Percentiles rank a stretch among this genome's conserved stretches.
phyloP scores from a whole-genome alignment of 306 rosid genomes.

The Oemleria cerasiformis region DNA sequence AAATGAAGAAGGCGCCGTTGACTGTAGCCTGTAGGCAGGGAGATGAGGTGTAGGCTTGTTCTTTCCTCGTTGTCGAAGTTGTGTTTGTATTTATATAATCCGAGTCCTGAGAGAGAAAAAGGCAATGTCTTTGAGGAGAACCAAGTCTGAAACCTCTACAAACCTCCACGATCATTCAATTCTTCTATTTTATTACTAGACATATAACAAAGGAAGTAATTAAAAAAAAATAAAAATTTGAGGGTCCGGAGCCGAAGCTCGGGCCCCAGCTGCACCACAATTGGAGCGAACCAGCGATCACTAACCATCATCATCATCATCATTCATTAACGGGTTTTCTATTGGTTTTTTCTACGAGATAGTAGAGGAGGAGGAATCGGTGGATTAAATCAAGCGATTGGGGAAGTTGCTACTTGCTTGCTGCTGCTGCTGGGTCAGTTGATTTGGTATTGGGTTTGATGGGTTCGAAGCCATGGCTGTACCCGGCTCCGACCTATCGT shows the following conservation, averaged over 20 bases:
- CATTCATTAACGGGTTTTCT: background rate
- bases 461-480: slow-evolving; percentile 91
- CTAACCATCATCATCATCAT: background rate
- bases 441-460: slow-evolving; percentile 27
- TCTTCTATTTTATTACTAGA: background rate
- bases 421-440: background rate
- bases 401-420: background rate
- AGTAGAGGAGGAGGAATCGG: background rate
- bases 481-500: slow-evolving; percentile 86
- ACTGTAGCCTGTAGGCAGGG: background rate
- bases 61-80: no score
- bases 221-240: background rate
- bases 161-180: background rate
- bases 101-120: no score
- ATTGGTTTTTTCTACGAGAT: background rate
- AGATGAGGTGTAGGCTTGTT: background rate
- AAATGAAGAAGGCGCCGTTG: background rate
- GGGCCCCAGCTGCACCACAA: slow-evolving; percentile 14
- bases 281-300: background rate
- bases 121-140: background rate
- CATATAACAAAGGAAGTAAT: no score
- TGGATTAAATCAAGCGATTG: background rate
- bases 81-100: no score
- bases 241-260: slow-evolving; percentile 16
- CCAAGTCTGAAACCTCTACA: background rate